Evolutionary conservation across 352 stramenopile genomes (phyloP), one percentile per base, ranked within the genome.

Genomic region (Globisporangium carolinianum): DNA sequence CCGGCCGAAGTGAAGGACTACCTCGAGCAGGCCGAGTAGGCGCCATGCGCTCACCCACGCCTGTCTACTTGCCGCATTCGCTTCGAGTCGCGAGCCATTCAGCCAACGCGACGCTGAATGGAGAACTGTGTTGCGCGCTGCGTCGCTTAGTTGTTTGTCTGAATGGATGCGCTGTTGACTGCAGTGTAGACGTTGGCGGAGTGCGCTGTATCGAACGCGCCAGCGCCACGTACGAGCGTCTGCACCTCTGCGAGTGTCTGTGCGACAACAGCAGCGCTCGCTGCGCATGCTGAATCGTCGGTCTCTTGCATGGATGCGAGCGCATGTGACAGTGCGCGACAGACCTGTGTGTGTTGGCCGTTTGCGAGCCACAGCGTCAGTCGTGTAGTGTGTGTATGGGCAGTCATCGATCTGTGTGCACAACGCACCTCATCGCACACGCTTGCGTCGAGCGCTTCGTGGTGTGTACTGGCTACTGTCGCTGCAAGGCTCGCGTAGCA

Each of bases 1-100:
- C 94, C 95, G 2, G 91, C 91, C 42, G 96, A 99, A 78, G 96
- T 99, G 69, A 97, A 98, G 74, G 97, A 99, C 83, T 99, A 99
- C 88, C 79, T 99, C 59, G 96, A 99, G 71, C 97, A 99, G 79
- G 95, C 96, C 24, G 97, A 98, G 76, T 99, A 97, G 89, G 36
- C 53, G 49, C 49, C 12, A 43, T 38, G n/a, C 32, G 41, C 41
- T 48, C 17, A 11, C 15, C 14, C 24, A 45, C 37, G 15, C 48
- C 7, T 12, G 50, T 52, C 37, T 39, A 11, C 55, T 39, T 0
- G 39, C 11, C 5, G 18, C 24, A 15, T n/a, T 47, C 39, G 11
- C 42, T 49, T 49, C 41, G 47, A 14, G n/a, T 43, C 7, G 39
- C 39, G 39, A 14, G 11, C 39, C 39, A 43, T 3, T 43, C 39